Conservation (phyloP, 1,139 yeast genomes). For the Candida sanyaensis region DNA sequence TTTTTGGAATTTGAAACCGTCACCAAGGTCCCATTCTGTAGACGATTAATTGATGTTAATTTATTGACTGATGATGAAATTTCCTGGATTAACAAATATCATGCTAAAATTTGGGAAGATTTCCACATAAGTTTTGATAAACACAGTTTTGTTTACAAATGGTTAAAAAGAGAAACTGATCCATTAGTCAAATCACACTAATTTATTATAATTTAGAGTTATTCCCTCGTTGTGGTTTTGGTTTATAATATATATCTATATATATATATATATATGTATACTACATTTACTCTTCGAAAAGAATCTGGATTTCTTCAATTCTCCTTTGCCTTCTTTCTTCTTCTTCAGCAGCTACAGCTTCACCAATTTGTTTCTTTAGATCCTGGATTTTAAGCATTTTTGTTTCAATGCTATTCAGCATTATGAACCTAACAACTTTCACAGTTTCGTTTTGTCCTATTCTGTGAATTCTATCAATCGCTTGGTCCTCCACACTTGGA, state of each 20-base stretch:
- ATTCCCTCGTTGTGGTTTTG: background rate
- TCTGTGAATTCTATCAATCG: slow-evolving; percentile 90
- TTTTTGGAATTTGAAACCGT: slow-evolving; percentile 82
- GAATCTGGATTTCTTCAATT: slow-evolving; percentile 77
- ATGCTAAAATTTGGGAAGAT: slow-evolving; percentile 58
- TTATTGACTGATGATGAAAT: slow-evolving; percentile 62
- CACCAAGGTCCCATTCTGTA: slow-evolving; percentile 80
- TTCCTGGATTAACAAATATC: slow-evolving; percentile 70
- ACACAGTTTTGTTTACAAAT: slow-evolving; percentile 56
- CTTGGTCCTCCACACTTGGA: slow-evolving; percentile 91
- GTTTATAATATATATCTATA: too few relatives aligned
- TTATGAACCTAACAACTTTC: slow-evolving; percentile 75
- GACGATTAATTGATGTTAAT: slow-evolving; percentile 23
- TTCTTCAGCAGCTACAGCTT: slow-evolving; percentile 79
- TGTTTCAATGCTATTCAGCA: slow-evolving; percentile 85
- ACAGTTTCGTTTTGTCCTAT: slow-evolving; percentile 83
- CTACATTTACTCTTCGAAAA: slow-evolving; percentile 56
- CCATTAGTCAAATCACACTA: slow-evolving; percentile 25
- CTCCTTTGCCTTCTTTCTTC: slow-evolving; percentile 72
- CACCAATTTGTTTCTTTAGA: slow-evolving; percentile 81
- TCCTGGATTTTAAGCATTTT: slow-evolving; percentile 89
- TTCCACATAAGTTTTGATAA: slow-evolving; percentile 51
- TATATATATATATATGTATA: background rate
- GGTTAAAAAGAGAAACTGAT: slow-evolving; percentile 77
- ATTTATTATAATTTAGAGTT: background rate